Evolutionary conservation across 2,329 filamentous ascomycete genomes (phyloP).

Genomic region (Cladophialophora carrionii): DNA sequence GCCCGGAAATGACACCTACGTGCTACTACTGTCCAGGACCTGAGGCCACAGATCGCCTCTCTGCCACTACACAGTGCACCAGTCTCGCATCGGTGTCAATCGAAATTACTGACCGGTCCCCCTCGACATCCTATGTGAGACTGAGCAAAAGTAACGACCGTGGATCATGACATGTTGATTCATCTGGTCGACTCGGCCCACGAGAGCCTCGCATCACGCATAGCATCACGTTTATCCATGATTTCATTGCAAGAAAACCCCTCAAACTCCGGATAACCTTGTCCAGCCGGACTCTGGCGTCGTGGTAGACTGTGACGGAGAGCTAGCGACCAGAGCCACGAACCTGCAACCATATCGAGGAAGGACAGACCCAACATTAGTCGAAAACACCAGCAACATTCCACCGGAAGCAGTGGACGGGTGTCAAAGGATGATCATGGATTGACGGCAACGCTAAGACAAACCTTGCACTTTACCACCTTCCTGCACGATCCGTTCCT

Average conservation of each 20-base stretch:
- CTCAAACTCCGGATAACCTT: background rate
- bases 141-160: background rate
- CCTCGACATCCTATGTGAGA: background rate
- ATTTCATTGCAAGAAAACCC: background rate
- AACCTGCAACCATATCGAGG: background rate
- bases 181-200: background rate
- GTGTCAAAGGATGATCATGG: background rate
- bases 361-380: background rate
- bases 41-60: background rate
- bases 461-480: background rate
- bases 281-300: background rate
- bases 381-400: background rate
- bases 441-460: background rate
- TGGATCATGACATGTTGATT: background rate
- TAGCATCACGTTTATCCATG: background rate
- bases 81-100: no score
- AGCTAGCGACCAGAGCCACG: background rate
- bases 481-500: constrained; percentile 1
- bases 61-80: no score
- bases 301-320: background rate
- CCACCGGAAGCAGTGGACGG: background rate
- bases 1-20: background rate
- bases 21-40: background rate
- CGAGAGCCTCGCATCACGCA: background rate
- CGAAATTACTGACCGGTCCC: no score